Base-by-base conservation (phyloP, 2,329 filamentous ascomycete genomes). In the Calonectria pteridis region DNA sequence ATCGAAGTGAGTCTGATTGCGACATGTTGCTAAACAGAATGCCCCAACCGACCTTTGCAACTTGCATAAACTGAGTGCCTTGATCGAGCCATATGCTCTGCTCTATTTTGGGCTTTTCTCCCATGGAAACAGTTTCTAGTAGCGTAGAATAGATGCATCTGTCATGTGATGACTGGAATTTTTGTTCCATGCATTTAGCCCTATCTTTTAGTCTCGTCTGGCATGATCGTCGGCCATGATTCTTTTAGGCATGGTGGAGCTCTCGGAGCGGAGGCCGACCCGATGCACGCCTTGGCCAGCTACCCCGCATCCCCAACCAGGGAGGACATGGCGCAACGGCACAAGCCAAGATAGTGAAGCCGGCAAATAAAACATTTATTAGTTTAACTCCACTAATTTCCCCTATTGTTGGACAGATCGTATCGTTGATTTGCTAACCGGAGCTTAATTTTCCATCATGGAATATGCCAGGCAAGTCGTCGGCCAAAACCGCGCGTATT, bases 241-340 rank as follows among this genome's bases (percentile, higher is more conserved):
- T n/a, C 28, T 37, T 66, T 66, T 66, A n/a, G 40, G 40, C 4
- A 49, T 65, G 16, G 63, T 31, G 28, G 26, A 35, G n/a, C 43
- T 35, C 63, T 67, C 64, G 64, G 64, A 67, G 46, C 64, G 64
- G 64, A 67, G 46, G 46, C 64, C 64, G 64, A 67, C 31, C 64
- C 64, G 64, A 67, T 67, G 29, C 59, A 63, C n/a, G 29, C 9
- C 10, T 20, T 18, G 40, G 16, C n/a, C n/a, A 46, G 11, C 62
- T 67, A 67, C 64, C 64, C 64, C 64, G 64, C 64, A 67, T 28
- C 64, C 23, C 29, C 63, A 31, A 49, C 43, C 40, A 46, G 35
- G 4, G 4, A 43, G 40, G 59, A 26, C 26, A 50, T 26, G 11
- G 59, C 28, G n/a, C 59, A 46, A 35, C 6, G 29, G 29, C 40